Conservation (phyloP, 176 grass and related monocot species). For the Eragrostis nindensis region DNA sequence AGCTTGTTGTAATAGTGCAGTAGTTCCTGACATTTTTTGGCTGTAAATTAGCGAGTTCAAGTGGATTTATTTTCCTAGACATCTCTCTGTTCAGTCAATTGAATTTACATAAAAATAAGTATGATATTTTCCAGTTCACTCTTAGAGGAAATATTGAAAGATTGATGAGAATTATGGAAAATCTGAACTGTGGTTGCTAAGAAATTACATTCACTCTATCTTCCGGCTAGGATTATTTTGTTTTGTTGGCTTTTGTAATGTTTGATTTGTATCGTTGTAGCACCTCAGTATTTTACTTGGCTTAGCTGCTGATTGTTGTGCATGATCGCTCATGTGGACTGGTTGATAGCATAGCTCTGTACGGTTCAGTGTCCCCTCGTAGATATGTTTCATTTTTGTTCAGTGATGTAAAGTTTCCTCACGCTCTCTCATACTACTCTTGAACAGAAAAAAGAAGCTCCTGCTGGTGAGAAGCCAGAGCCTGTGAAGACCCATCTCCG, state of each 20-base stretch:
- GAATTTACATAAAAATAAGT: not conserved
- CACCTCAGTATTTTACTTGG: not conserved
- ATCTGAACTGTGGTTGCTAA: not conserved
- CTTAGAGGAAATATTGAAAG: no score
- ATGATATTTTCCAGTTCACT: no score
- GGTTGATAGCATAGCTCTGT: no score
- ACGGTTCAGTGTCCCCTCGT: no score
- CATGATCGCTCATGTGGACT: not conserved
- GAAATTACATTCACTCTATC: not conserved
- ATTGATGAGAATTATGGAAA: not conserved
- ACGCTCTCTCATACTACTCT: not conserved
- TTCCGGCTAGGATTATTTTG: no score
- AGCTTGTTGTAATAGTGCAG: not conserved
- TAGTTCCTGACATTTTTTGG: not conserved
- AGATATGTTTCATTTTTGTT: no score
- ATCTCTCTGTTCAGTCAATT: not conserved
- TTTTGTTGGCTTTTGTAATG: not conserved
- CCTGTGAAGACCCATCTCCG: constrained; percentile 58
- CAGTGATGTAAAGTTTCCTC: not conserved
- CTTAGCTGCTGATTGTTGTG: not conserved
- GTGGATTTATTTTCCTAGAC: not conserved
- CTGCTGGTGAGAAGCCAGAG: constrained; percentile 62
- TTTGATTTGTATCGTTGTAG: not conserved
- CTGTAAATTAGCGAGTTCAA: not conserved
- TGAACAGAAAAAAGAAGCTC: constrained; percentile 66